phyloP scores from a whole-genome alignment of 345 rosid species.

The Rhizophora apiculata region DNA sequence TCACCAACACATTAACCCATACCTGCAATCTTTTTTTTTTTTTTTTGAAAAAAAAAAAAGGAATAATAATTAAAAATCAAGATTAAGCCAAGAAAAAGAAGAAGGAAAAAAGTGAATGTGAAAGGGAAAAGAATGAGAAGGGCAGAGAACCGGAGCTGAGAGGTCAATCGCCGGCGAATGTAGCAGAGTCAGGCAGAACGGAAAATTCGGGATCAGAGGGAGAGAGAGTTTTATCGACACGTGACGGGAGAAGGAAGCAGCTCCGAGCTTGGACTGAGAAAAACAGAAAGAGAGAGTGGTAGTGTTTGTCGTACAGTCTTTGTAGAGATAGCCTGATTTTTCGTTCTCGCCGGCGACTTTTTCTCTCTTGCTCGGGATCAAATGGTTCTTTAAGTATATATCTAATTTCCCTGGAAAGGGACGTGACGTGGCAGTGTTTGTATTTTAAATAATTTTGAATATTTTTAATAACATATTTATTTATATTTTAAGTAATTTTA shows the following conservation, averaged over 20 bases:
- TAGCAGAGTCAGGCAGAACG: neutral
- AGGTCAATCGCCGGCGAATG: neutral
- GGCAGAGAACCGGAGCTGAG: neutral
- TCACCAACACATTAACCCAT: slow-evolving; percentile 19
- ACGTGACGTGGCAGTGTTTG: too few relatives aligned
- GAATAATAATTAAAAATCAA: too few relatives aligned
- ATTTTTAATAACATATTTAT: too few relatives aligned
- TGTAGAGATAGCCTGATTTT: slow-evolving; percentile 13
- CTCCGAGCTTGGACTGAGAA: neutral
- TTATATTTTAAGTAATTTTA: too few relatives aligned
- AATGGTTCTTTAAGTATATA: too few relatives aligned
- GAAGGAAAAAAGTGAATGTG: neutral
- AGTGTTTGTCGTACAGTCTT: too few relatives aligned
- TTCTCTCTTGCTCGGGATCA: neutral
- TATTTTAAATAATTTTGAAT: too few relatives aligned
- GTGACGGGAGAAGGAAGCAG: neutral
- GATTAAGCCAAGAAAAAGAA: neutral
- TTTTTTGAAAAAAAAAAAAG: too few relatives aligned
- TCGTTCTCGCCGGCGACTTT: slow-evolving; percentile 30
- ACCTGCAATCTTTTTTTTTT: neutral
- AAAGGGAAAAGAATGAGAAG: neutral
- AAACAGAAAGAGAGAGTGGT: too few relatives aligned
- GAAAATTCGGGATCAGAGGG: slow-evolving; percentile 10
- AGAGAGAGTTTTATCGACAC: neutral
- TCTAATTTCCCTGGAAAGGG: too few relatives aligned